Evolutionary conservation across 164 flowering plant genomes (phyloP).

Genomic region (Piper betle): DNA sequence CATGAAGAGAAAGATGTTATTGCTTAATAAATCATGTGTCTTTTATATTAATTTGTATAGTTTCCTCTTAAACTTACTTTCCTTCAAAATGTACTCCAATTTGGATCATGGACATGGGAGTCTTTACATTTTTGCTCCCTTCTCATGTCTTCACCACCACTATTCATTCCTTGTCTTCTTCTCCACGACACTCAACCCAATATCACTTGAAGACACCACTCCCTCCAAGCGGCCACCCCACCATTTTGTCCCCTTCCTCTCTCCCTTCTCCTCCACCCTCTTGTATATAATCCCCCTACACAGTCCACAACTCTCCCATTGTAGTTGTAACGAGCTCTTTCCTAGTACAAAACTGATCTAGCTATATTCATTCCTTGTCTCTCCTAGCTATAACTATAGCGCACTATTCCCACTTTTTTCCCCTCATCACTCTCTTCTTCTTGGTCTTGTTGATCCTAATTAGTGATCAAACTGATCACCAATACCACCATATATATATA

Average conservation of each 20-base stretch:
- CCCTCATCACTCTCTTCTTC: too few species aligned
- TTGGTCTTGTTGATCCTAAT: too few species aligned
- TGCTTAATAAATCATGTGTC: too few species aligned
- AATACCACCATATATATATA: background rate
- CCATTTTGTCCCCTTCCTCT: constrained; percentile 18
- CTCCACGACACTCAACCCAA: constrained; percentile 21
- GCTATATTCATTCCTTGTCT: background rate
- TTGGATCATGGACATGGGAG: constrained; percentile 32
- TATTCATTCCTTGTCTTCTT: constrained; percentile 29
- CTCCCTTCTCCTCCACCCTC: background rate
- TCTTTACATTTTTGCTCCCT: constrained; percentile 19
- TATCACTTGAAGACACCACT: constrained; percentile 23
- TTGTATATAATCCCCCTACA: background rate
- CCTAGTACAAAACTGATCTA: background rate
- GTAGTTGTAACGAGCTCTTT: background rate
- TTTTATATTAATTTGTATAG: too few species aligned
- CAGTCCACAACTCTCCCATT: background rate
- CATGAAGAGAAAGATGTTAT: too few species aligned
- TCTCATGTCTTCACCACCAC: background rate
- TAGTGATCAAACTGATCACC: background rate
- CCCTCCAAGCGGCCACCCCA: constrained; percentile 10
- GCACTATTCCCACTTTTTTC: background rate
- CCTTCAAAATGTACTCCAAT: too few species aligned
- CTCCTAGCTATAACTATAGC: background rate
- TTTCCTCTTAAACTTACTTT: too few species aligned